phyloP scores from a whole-genome alignment of 495 filamentous ascomycete genomes.

The Apiosordaria backusii region DNA sequence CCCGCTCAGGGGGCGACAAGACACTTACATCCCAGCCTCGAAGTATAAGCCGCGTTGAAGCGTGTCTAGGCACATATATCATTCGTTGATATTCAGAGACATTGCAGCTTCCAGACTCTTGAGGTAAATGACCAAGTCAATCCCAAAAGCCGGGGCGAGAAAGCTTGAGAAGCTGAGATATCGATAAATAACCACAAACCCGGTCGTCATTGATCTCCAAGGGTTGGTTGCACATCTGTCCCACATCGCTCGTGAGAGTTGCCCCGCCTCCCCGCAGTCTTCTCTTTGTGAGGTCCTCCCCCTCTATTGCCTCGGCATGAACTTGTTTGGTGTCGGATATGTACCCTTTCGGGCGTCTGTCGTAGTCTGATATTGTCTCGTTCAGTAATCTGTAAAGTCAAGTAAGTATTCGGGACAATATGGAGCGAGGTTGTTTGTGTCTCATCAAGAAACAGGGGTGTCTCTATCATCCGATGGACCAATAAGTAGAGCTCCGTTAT shows the following conservation, averaged over 20 bases:
- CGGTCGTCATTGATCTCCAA: neutral
- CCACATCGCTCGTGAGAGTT: too few species aligned
- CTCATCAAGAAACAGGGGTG: neutral
- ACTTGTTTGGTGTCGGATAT: too few species aligned
- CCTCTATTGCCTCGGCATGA: neutral
- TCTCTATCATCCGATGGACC: neutral
- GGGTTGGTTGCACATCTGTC: neutral
- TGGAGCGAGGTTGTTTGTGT: neutral
- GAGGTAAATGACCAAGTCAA: neutral
- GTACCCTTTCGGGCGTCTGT: too few species aligned
- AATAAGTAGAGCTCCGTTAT: neutral
- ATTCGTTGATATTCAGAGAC: neutral
- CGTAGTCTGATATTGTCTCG: neutral
- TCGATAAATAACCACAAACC: neutral
- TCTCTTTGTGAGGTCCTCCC: neutral
- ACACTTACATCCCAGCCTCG: neutral
- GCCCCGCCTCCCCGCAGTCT: neutral
- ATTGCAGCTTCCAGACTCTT: too few species aligned
- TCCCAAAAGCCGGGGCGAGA: neutral
- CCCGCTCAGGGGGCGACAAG: neutral
- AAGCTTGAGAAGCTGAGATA: neutral
- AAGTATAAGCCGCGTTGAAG: slow-evolving; percentile 15
- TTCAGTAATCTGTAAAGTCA: neutral
- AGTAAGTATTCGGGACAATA: neutral
- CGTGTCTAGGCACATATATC: neutral